Evolutionary conservation across 805 yeast species (phyloP).

Genomic region (Saccharomyces mikatae): DNA sequence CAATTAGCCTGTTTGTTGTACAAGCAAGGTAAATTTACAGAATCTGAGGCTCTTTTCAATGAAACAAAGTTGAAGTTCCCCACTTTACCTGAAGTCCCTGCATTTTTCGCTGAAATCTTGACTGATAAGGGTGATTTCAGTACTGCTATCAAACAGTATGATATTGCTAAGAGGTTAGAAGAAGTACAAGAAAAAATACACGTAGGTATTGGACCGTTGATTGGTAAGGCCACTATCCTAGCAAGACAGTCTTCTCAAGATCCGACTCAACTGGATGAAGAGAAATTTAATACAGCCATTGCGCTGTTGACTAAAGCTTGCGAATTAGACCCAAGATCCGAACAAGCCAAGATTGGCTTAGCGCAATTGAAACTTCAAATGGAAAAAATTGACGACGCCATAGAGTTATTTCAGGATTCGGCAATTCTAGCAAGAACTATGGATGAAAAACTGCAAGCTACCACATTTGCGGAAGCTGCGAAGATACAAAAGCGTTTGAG

Average conservation of each 20-base stretch:
- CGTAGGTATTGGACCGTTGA: slow-evolving; percentile 81
- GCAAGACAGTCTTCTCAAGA: slow-evolving; percentile 38
- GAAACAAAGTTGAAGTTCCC: slow-evolving; percentile 72
- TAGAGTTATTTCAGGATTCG: slow-evolving; percentile 67
- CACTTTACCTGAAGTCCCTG: slow-evolving; percentile 83
- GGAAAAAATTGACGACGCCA: slow-evolving; percentile 70
- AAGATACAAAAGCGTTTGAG: slow-evolving; percentile 72
- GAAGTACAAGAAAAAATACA: slow-evolving; percentile 56
- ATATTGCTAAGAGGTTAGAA: slow-evolving; percentile 78
- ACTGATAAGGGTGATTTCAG: slow-evolving; percentile 68
- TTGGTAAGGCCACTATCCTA: slow-evolving; percentile 76
- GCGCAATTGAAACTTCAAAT: slow-evolving; percentile 81
- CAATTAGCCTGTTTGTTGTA: slow-evolving; percentile 90
- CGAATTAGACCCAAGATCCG: slow-evolving; percentile 77
- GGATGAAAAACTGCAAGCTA: slow-evolving; percentile 79
- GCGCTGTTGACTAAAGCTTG: slow-evolving; percentile 65
- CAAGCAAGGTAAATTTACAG: slow-evolving; percentile 49
- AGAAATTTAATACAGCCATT: slow-evolving; percentile 48
- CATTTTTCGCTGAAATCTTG: slow-evolving; percentile 90
- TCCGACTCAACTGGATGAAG: slow-evolving; percentile 27
- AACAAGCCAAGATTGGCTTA: slow-evolving; percentile 72
- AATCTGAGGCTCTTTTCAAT: slow-evolving; percentile 58
- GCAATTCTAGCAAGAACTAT: slow-evolving; percentile 69
- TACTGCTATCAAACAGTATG: slow-evolving; percentile 77
- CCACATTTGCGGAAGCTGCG: slow-evolving; percentile 85